A percentile compares a stretch with the other conserved stretches of the same genome.
phyloP scores from a whole-genome alignment of 2,329 filamentous ascomycete genomes.

The Fusarium sp. region DNA sequence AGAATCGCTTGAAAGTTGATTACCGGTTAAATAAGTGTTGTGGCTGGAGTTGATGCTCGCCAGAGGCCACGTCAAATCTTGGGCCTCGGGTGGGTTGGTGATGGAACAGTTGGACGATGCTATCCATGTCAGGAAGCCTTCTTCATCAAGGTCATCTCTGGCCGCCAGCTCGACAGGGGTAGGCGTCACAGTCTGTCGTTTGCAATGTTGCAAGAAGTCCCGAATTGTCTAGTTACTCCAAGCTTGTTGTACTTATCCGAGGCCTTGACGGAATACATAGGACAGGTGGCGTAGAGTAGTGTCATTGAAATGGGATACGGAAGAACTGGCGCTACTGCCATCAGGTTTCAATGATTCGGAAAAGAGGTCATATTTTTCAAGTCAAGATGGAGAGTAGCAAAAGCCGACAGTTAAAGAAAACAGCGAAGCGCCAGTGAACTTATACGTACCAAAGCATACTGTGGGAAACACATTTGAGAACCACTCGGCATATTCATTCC shows the following conservation, averaged over 20 bases:
- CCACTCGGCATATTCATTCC: neutral
- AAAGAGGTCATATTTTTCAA: neutral
- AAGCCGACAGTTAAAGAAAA: neutral
- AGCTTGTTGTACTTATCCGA: neutral
- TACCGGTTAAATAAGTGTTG: constrained; percentile 92
- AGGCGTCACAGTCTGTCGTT: neutral
- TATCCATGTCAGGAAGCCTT: constrained; percentile 68
- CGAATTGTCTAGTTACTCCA: neutral
- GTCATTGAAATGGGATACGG: neutral
- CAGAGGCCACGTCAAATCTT: constrained; percentile 79
- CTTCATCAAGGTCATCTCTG: constrained; percentile 54
- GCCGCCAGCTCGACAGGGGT: neutral
- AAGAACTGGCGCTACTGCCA: neutral
- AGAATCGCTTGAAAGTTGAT: constrained; percentile 87
- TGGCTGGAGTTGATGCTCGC: constrained; percentile 93
- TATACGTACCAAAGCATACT: neutral
- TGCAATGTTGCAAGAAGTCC: neutral
- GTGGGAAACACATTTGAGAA: neutral
- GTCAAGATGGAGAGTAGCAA: neutral
- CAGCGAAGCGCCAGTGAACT: neutral
- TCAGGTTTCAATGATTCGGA: neutral
- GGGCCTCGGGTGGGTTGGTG: constrained; percentile 55
- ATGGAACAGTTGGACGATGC: constrained; percentile 60
- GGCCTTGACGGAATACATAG: neutral
- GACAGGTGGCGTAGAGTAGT: neutral